Conservation (phyloP, 306 rosid genomes). For the Malus sieversii region DNA sequence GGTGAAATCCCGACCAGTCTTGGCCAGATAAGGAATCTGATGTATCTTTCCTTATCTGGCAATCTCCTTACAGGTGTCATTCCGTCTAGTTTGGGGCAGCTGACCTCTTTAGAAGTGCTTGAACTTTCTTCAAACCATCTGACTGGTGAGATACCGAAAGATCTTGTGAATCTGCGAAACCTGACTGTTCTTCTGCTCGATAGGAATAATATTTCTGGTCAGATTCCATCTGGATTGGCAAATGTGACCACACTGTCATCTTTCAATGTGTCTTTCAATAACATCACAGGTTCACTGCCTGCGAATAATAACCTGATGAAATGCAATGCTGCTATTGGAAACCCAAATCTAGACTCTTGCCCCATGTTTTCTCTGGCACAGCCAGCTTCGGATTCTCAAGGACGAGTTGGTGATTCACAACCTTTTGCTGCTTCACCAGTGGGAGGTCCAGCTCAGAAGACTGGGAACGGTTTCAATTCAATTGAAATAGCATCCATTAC, state of each 20-base stretch:
- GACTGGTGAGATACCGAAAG: constrained; percentile 71
- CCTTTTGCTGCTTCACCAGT: constrained; percentile 37
- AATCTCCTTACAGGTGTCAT: constrained; percentile 57
- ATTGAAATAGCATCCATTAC: constrained; percentile 91
- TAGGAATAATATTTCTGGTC: constrained; percentile 72
- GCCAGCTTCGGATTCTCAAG: constrained; percentile 49
- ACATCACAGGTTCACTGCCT: constrained; percentile 80
- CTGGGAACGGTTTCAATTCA: constrained; percentile 43
- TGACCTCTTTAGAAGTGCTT: constrained; percentile 52
- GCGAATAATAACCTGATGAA: constrained; percentile 47
- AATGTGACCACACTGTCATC: constrained; percentile 54
- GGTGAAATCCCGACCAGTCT: constrained; percentile 54
- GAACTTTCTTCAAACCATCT: constrained; percentile 73
- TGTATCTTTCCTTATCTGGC: constrained; percentile 58
- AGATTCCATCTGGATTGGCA: constrained; percentile 74
- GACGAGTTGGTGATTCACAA: constrained; percentile 21
- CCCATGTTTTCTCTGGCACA: constrained; percentile 29
- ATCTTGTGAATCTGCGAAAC: constrained; percentile 49
- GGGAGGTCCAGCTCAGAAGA: constrained; percentile 11
- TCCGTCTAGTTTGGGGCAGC: constrained; percentile 60
- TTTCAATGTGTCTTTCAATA: constrained; percentile 85
- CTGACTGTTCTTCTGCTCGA: constrained; percentile 62
- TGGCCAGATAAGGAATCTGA: constrained; percentile 48
- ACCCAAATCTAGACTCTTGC: constrained; percentile 56
- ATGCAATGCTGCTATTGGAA: constrained; percentile 76